Evolutionary conservation across 202 grass and related monocot genomes (phyloP), one percentile per base, ranked within the genome.

Genomic region (Setaria viridis): DNA sequence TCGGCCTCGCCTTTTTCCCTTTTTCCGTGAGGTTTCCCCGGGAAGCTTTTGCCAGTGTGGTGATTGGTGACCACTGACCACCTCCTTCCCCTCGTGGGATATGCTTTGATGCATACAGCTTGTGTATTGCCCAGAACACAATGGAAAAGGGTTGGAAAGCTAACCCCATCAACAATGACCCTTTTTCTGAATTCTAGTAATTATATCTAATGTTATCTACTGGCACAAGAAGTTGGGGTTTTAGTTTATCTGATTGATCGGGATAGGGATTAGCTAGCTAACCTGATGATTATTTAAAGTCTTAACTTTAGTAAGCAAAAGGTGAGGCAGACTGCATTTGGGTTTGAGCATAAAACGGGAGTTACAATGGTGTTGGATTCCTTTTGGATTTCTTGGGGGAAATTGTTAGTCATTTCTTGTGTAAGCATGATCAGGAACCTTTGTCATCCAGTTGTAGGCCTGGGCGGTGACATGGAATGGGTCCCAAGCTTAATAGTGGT

Each of bases 21-120:
- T 74, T 67, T 46, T 19, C 37, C 39, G 49, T 75, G 72, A 75
- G 50, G 72, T 55, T 75, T 75, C 72, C 49, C 53, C 16, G 32
- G 17, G 10, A 75, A 75, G 72, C 72, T 76, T 12, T 82, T 45
- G 62, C 4, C 57, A 7, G n/a, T 50, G 19, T 55, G 53, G 70
- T 76, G 69, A 41, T 4, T 41, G 39, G 39, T 41, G 39, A 41
- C 39, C 35, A 37, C 35, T 37, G 35, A 80, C 77, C 67, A 59
- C 67, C 57, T 25, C 37, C 29, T 17, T 17, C 30, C 56, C 55
- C 43, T 62, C 32, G 54, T 59, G 51, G 29, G 51, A 77, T 82
- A 73, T 29, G 70, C 25, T 59, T 82, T 14, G 51, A 25, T 15
- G 43, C 73, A 30, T 19, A 67, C 81, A 51, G 32, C 59, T 85